A percentile compares a stretch with the other conserved stretches of the same genome.
Conservation (phyloP, 805 yeast genomes). For the Pichia phayaonensis region DNA sequence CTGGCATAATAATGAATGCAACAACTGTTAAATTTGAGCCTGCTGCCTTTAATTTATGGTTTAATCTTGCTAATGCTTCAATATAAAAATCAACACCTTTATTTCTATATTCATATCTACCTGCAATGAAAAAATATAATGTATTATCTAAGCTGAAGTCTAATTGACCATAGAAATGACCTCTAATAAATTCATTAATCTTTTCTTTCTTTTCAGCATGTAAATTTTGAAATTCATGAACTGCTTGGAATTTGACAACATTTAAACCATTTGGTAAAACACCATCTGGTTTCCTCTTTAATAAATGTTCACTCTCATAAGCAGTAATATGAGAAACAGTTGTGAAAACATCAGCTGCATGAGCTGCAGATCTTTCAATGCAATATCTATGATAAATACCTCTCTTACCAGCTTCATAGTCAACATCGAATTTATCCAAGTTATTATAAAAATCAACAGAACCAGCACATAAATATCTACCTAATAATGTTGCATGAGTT, state of each 20-base stretch:
- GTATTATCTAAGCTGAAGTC: conserved; percentile 94
- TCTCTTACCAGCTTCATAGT: conserved; percentile 95
- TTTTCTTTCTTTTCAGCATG: conserved; percentile 89
- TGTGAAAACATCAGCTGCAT: conserved; percentile 92
- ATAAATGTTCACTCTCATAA: conserved; percentile 82
- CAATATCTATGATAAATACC: conserved; percentile 97
- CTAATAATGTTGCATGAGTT: conserved; percentile 93
- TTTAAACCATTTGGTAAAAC: conserved; percentile 95
- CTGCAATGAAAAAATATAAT: conserved; percentile 91
- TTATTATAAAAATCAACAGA: conserved; percentile 93
- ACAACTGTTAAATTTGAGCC: conserved; percentile 90
- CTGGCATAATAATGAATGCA: conserved; percentile 98
- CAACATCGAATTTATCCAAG: conserved; percentile 81
- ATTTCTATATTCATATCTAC: conserved; percentile 92
- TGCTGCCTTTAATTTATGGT: conserved; percentile 72
- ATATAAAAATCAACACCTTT: conserved; percentile 95
- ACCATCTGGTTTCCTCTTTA: conserved; percentile 96
- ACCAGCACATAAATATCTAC: conserved; percentile 94
- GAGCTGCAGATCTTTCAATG: conserved; percentile 94
- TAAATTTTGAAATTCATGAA: conserved; percentile 94
- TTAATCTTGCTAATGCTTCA: conserved; percentile 86
- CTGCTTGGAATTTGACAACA: conserved; percentile 93
- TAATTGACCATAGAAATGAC: conserved; percentile 94
- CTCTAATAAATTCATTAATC: conserved; percentile 89
- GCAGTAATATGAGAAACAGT: conserved; percentile 98